Base-by-base conservation (phyloP, 2,329 filamentous ascomycete genomes). In the Colletotrichum spaethianum region DNA sequence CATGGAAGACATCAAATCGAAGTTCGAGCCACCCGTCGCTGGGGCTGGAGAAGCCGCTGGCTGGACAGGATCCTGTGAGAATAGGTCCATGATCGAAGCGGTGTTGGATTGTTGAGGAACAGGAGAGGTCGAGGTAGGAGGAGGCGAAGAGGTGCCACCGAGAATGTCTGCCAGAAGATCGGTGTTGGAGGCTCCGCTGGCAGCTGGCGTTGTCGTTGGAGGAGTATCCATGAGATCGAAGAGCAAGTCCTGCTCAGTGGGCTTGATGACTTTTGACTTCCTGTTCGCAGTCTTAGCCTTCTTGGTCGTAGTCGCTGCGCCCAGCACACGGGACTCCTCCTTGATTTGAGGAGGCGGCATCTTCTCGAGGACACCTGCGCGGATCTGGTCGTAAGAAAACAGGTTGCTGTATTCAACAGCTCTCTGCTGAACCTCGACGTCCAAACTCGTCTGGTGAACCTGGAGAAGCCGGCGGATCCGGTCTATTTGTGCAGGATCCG, bases 341-440 rank as follows among this genome's bases (percentile, higher is more conserved):
- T 96, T 94, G 78, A 99, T 98, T 81, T 98, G 96, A 11, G 96
- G 96, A 1, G 96, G 91, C 9, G 96, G 96, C 97, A 99, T 99
- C 82, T 96, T 97, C 83, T 99, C 96, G 14, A 99, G 86, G 3
- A 99, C 96, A 70, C 96, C 96, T 72, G 90, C 90, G 66, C 96
- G 92, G 68, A 99, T 93, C 72, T 94, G 88, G 76, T 99, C 95
- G 78, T 94, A 94, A 0, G 90, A 90, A 78, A 99, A 98, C n/a
- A 99, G 87, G 78, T 98, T 98, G 70, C 92, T 91, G 78, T 98
- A 99, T 81, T 99, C 96, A 26, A 98, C 95, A 6, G 96, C 93
- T 80, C 96, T 92, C 82, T 99, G 96, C 82, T 99, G 97, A 31
- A 98, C 93, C 81, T 99, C 96, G 33, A 98, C 93, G 78, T 97